A percentile compares a stretch with the other conserved stretches of the same genome.
Evolutionary conservation across 2,329 filamentous ascomycete species (phyloP).

Genomic region (Pseudocercospora musae): DNA sequence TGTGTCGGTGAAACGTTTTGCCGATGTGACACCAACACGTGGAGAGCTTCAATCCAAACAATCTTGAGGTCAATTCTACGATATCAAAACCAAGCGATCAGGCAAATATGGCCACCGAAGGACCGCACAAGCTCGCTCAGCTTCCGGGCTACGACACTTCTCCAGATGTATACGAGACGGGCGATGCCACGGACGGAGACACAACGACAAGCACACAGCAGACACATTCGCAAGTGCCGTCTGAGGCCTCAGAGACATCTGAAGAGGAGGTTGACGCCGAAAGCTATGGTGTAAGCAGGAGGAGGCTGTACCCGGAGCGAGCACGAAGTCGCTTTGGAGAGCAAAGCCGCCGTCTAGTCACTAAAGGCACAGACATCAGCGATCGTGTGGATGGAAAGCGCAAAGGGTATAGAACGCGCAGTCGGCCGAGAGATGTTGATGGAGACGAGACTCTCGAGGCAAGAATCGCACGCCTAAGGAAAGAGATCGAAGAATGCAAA

Average conservation of each 20-base stretch:
- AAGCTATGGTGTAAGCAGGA: conserved; percentile 64
- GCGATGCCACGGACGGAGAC: conserved; percentile 45
- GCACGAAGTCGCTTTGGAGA: conserved; percentile 78
- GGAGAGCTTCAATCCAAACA: not conserved
- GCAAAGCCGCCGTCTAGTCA: conserved; percentile 62
- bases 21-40: not conserved
- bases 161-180: conserved; percentile 97
- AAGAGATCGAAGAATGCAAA: conserved; percentile 69
- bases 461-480: conserved; percentile 75
- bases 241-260: conserved; percentile 22
- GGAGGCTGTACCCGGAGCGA: conserved; percentile 70
- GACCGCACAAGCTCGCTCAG: conserved; percentile 14
- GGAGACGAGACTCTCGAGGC: conserved; percentile 73
- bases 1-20: not conserved
- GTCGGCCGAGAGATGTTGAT: conserved; percentile 68
- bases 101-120: not conserved
- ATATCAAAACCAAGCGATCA: not conserved
- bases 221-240: conserved; percentile 17
- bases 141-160: conserved; percentile 61
- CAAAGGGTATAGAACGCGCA: conserved; percentile 68
- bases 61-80: not conserved
- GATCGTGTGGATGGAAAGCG: conserved; percentile 80
- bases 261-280: conserved; percentile 55
- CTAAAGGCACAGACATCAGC: conserved; percentile 79
- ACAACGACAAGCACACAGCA: conserved; percentile 18